Evolutionary conservation across 257 asterid species (phyloP), one percentile per base, ranked within the genome.

Genomic region (Voacanga thouarsii): DNA sequence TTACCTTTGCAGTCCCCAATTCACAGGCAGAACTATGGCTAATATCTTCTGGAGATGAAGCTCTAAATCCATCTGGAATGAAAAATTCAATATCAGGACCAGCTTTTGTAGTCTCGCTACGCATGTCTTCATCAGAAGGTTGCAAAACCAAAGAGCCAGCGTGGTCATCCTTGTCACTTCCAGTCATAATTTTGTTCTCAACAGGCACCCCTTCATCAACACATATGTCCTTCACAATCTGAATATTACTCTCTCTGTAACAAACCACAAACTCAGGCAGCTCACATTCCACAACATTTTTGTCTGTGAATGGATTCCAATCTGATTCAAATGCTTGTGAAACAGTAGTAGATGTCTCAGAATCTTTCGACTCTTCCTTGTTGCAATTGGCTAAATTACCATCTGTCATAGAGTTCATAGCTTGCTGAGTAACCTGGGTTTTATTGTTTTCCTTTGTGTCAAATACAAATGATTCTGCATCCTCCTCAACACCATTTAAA

Each of bases 141-240:
- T 78, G 84, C 66, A 83, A 74, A 75, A 79, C 44, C 59, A 60
- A 47, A n/a, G 14, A 53, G 37, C 75, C 83, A 33, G 74, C 44
- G 74, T 82, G 82, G 73, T 75, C 90, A 77, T 83, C 84, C 63
- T 84, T 76, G 74, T 39, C 56, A 78, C 65, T 81, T 60, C 80
- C 89, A 37, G 65, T 75, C 80, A 81, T 79, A 74, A 47, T 72
- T 77, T 86, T 83, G 41, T 83, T 92, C 43, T 81, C 86, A 23
- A 73, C 78, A 63, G 88, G 88, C 85, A 80, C 72, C 75, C 97
- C 93, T 76, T 90, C 92, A 51, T 94, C 98, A 18, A 94, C 82
- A 43, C 98, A 86, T 75, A 94, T 94, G 80, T 94, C 98, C 83
- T 90, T 94, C 78, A 88, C 81, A 75, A 71, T 59, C 60, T 87